Evolutionary conservation across 257 asterid genomes (phyloP).

Genomic region (Scutellaria minor): DNA sequence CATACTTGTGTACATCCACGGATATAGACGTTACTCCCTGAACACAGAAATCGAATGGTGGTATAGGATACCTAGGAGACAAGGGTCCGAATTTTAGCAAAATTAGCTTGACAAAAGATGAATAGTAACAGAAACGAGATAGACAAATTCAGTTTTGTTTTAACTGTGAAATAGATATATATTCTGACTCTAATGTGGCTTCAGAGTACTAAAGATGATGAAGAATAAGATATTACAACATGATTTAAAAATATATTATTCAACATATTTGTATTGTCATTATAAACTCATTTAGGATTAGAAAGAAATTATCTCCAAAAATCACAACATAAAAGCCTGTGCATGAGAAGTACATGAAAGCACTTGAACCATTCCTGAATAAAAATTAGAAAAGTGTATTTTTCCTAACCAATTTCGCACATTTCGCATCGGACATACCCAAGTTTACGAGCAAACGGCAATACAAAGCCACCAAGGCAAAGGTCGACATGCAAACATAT

Average conservation of each 20-base stretch:
- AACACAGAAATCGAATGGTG: constrained; percentile 91
- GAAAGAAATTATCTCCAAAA: constrained; percentile 4
- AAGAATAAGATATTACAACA: neutral
- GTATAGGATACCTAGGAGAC: constrained; percentile 79
- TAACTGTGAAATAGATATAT: constrained; percentile 5
- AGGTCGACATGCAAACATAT: constrained; percentile 96
- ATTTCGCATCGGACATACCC: constrained; percentile 62
- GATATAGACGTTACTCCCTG: constrained; percentile 95
- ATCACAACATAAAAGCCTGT: neutral
- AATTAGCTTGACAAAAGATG: constrained; percentile 7
- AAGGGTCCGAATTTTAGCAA: constrained; percentile 30
- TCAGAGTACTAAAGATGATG: neutral
- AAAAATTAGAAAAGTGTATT: constrained; percentile 8
- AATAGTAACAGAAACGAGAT: constrained; percentile 21
- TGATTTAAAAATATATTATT: neutral
- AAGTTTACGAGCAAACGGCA: constrained; percentile 97
- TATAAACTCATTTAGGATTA: neutral
- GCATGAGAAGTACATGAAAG: constrained; percentile 18
- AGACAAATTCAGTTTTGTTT: neutral
- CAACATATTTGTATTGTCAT: neutral
- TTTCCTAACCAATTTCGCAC: constrained; percentile 18
- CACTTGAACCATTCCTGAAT: constrained; percentile 18
- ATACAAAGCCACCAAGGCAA: constrained; percentile 97
- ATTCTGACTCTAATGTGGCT: neutral
- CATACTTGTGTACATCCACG: constrained; percentile 97